Percentiles rank a stretch among this genome's conserved stretches.
Conservation (phyloP, 2,329 filamentous ascomycete species). For the Epichloe sibirici region DNA sequence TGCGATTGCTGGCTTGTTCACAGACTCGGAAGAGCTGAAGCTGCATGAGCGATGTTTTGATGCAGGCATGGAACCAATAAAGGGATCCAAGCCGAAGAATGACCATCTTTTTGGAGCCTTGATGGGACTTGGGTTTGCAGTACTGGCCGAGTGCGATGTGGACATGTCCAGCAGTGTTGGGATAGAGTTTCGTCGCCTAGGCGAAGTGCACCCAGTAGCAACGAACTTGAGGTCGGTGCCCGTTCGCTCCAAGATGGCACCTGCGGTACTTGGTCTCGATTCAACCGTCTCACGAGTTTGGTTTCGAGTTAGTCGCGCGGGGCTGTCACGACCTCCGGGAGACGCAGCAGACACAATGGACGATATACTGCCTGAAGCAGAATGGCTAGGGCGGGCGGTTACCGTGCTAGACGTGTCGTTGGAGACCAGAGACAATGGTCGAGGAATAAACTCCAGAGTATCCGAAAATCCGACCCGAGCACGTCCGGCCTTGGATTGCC, state of each 20-base stretch:
- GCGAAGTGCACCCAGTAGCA: slow-evolving; percentile 17
- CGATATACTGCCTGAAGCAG: slow-evolving; percentile 66
- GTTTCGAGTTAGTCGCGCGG: slow-evolving; percentile 24
- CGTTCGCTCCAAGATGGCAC: slow-evolving; percentile 49
- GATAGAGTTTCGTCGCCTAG: slow-evolving; percentile 46
- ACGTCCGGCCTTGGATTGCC: slow-evolving; percentile 29
- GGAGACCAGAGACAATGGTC: slow-evolving; percentile 72
- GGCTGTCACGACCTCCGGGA: slow-evolving; percentile 28
- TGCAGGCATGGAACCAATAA: slow-evolving; percentile 32
- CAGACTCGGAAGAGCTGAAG: slow-evolving; percentile 31
- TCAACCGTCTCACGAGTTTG: slow-evolving; percentile 31
- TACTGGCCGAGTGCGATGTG: slow-evolving; percentile 21
- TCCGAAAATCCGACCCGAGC: slow-evolving; percentile 75
- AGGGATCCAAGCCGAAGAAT: slow-evolving; percentile 49
- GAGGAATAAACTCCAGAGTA: slow-evolving; percentile 68
- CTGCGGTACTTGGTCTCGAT: slow-evolving; percentile 56
- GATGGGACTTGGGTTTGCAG: slow-evolving; percentile 33
- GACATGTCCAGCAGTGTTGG: slow-evolving; percentile 36
- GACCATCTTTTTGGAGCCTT: slow-evolving; percentile 47
- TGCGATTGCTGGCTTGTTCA: slow-evolving; percentile 15
- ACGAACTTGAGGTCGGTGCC: slow-evolving; percentile 11
- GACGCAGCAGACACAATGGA: slow-evolving; percentile 55
- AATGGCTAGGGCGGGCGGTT: slow-evolving; percentile 58
- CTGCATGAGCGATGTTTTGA: slow-evolving; percentile 35
- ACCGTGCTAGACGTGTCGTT: slow-evolving; percentile 71